These are phyloP conservation scores for Agrocybe chaxingu DNA, from an alignment of 768 basidiomycete genomes.

Conservation along the genomic window DNA sequence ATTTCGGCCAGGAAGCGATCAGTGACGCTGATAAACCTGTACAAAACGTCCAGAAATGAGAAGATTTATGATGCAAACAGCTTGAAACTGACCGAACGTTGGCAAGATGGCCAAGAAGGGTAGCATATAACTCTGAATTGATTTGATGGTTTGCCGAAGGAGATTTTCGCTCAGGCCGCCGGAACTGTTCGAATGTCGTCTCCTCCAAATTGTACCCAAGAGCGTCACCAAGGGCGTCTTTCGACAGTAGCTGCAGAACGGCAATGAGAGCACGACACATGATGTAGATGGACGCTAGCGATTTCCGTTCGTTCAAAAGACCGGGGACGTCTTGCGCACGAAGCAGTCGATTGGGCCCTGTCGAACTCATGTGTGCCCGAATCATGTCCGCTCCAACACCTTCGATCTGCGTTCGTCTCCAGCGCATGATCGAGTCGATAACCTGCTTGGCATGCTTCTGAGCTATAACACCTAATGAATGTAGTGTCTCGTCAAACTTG, in stretches of 20 bases:
- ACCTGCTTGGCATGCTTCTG: slow-evolving; percentile 82
- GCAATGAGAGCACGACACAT: slow-evolving; percentile 85
- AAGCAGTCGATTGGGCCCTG: slow-evolving; percentile 26
- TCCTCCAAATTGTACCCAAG: slow-evolving; percentile 83
- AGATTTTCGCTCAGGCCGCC: slow-evolving; percentile 65
- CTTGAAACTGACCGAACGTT: slow-evolving; percentile 60
- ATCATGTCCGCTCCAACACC: slow-evolving; percentile 49
- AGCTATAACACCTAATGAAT: slow-evolving; percentile 81
- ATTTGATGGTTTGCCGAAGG: slow-evolving; percentile 74
- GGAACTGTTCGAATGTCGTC: slow-evolving; percentile 84
- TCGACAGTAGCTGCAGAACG: slow-evolving; percentile 67
- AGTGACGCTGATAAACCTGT: slow-evolving; percentile 87
- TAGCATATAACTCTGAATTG: slow-evolving; percentile 81
- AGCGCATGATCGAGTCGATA: slow-evolving; percentile 82
- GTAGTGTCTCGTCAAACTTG: slow-evolving; percentile 82
- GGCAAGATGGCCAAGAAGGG: slow-evolving; percentile 80
- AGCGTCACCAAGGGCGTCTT: slow-evolving; percentile 74
- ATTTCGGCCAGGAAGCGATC: slow-evolving; percentile 86
- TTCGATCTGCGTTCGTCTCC: slow-evolving; percentile 77
- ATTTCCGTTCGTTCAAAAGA: slow-evolving; percentile 66
- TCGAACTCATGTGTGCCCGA: slow-evolving; percentile 43
- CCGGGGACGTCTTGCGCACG: slow-evolving; percentile 46
- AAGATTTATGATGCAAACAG: not conserved
- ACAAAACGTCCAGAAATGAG: not conserved
- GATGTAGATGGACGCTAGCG: slow-evolving; percentile 84